Evolutionary conservation across 805 yeast genomes (phyloP).

Genomic region (Debaryomyces castellii): DNA sequence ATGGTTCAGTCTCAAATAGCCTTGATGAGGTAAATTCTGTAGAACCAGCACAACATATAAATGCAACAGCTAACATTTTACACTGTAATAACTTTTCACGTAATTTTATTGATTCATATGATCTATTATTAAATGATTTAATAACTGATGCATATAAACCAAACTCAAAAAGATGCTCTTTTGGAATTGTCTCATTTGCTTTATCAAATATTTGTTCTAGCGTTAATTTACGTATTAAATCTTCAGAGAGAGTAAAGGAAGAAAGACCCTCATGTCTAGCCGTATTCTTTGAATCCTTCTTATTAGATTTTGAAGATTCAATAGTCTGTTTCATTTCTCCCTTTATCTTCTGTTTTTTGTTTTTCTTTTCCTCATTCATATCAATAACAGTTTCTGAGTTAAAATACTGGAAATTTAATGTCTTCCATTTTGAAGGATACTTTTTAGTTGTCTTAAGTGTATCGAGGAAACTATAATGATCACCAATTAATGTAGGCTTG

Average conservation of each 20-base stretch:
- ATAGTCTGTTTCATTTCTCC: not conserved
- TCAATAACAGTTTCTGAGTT: constrained; percentile 9
- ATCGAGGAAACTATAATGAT: constrained; percentile 48
- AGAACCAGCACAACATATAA: constrained; percentile 54
- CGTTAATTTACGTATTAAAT: constrained; percentile 52
- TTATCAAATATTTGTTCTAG: constrained; percentile 64
- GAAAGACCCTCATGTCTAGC: constrained; percentile 46
- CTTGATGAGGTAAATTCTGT: constrained; percentile 62
- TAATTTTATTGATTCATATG: constrained; percentile 51
- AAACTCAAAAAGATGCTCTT: constrained; percentile 63
- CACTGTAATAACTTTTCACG: constrained; percentile 60
- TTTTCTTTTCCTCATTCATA: constrained; percentile 10
- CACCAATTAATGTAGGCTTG: constrained; percentile 28
- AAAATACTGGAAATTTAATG: constrained; percentile 53
- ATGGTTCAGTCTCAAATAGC: constrained; percentile 70
- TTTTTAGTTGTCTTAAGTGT: constrained; percentile 40
- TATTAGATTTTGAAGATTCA: constrained; percentile 2
- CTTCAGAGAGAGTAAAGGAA: constrained; percentile 51
- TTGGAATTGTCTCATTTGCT: constrained; percentile 58
- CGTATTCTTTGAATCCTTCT: not conserved
- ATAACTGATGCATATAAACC: constrained; percentile 61
- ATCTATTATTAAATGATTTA: constrained; percentile 65
- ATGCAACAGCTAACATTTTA: constrained; percentile 68
- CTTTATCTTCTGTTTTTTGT: constrained; percentile 14
- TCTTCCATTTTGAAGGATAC: constrained; percentile 58